phyloP scores from a whole-genome alignment of 129 eudicot species.

The Artemisia annua region DNA sequence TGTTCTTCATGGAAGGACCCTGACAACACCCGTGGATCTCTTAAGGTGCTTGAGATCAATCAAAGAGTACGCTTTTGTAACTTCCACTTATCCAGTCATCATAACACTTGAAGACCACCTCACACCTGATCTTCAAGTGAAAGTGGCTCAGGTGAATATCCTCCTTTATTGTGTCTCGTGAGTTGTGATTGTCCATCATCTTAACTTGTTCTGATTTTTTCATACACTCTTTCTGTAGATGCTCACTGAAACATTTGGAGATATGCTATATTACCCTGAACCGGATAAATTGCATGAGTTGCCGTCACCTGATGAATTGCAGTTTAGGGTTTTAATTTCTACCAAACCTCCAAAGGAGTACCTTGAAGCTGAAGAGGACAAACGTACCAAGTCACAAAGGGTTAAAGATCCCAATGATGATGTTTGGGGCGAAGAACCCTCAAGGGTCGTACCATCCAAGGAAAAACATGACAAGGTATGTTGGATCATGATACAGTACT shows the following conservation, averaged over 20 bases:
- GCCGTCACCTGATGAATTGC: constrained; percentile 77
- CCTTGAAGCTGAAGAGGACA: constrained; percentile 66
- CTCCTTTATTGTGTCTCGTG: not conserved
- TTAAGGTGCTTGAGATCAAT: constrained; percentile 71
- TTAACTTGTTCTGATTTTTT: not conserved
- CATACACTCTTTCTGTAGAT: constrained; percentile 43
- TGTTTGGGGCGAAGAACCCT: constrained; percentile 67
- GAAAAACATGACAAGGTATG: constrained; percentile 48
- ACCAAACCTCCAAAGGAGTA: constrained; percentile 97
- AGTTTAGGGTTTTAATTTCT: constrained; percentile 62
- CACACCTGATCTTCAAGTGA: constrained; percentile 81
- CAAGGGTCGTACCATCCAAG: constrained; percentile 40
- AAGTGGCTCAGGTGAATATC: constrained; percentile 74
- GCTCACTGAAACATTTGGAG: constrained; percentile 67
- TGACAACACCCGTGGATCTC: constrained; percentile 82
- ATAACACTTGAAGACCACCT: constrained; percentile 93
- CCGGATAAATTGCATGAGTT: constrained; percentile 44
- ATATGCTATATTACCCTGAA: constrained; percentile 63
- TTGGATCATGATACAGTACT: constrained; percentile 11
- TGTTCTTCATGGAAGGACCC: constrained; percentile 91
- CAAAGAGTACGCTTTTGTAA: constrained; percentile 70
- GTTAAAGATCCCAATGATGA: constrained; percentile 55
- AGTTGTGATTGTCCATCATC: not conserved
- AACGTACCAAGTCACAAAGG: constrained; percentile 31
- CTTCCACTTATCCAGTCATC: constrained; percentile 77